Percentiles rank a stretch among this genome's conserved stretches.
phyloP scores from a whole-genome alignment of 768 basidiomycete genomes.

The Hemileccinum impolitum region DNA sequence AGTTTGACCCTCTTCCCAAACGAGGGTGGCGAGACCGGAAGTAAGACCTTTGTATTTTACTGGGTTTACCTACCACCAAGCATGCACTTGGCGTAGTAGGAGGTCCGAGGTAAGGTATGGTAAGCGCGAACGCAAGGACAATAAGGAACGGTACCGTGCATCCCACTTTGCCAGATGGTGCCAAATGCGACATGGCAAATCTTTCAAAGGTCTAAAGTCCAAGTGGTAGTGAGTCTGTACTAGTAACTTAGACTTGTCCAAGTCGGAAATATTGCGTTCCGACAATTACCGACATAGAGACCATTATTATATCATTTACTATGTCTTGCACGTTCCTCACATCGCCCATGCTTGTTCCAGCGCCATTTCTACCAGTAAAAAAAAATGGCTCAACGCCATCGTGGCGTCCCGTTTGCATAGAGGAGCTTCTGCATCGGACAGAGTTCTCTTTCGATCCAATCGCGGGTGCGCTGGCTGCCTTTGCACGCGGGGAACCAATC shows the following conservation, averaged over 20 bases:
- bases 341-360: conserved; percentile 9
- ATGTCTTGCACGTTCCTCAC: not conserved
- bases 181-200: no score
- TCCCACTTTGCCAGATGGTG: no score
- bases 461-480: conserved; percentile 73
- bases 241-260: no score
- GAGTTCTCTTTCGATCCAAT: conserved; percentile 75
- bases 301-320: not conserved
- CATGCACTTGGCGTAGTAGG: conserved; percentile 84
- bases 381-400: conserved; percentile 7
- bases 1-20: conserved; percentile 75
- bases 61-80: conserved; percentile 82
- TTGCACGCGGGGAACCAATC: conserved; percentile 80
- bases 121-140: no score
- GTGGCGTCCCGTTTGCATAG: conserved; percentile 24
- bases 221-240: conserved; percentile 3
- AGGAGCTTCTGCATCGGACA: conserved; percentile 21
- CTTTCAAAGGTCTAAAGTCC: not conserved
- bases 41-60: conserved; percentile 68
- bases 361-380: conserved; percentile 1
- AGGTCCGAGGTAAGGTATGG: conserved; percentile 49
- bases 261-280: conserved; percentile 4
- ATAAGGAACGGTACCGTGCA: not conserved
- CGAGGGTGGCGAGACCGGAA: conserved; percentile 57
- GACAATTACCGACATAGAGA: no score